Base-by-base conservation (phyloP, 2,329 filamentous ascomycete genomes). In the Microsporum audouinii region DNA sequence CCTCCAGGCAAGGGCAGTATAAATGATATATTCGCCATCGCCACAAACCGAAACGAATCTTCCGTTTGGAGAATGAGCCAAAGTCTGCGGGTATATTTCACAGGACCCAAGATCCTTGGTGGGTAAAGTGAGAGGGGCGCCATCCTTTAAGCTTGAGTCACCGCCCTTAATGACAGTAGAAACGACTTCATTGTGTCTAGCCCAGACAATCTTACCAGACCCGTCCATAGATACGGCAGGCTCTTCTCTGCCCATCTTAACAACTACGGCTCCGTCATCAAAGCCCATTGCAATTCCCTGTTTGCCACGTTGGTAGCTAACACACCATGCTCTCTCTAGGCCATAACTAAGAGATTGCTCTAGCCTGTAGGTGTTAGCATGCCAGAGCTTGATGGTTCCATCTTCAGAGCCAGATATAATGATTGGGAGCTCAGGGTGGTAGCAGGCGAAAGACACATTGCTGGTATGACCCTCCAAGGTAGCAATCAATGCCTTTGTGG, bases 361-460 rank as follows among this genome's bases (percentile, higher is more conserved):
- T 63, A 97, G 83, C 66, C 94, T 84, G 76, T 97, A 97, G 59
- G 94, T 99, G 71, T 96, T 96, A 66, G 92, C 91, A 73, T 99
- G 91, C 94, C 94, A 99, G 74, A 99, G 91, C 76, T 96, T 95
- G 72, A 99, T 86, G 0, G 91, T 96, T 66, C 92, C 92, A 75
- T 99, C 94, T 76, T 99, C 94, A 31, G 92, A 97, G 68, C 94
- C 94, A 29, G 94, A 97, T 61, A 99, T 92, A 70, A 99, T 99
- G 66, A 99, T 87, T 1, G 94, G 94, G 57, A 99, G 80, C 76
- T 97, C 92, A 1, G 94, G 94, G 75, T 99, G 94, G 73, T 97
- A 99, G 76, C 91, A 95, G 57, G 94, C 94, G 71, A 97, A 99
- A 2, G 91, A 96, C 56, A 99, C 94, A 71, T 99, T 99, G 75